A percentile compares a stretch with the other conserved stretches of the same genome.
Conservation (phyloP, 2,329 filamentous ascomycete species). For the Neocatenulostroma microsporum region DNA sequence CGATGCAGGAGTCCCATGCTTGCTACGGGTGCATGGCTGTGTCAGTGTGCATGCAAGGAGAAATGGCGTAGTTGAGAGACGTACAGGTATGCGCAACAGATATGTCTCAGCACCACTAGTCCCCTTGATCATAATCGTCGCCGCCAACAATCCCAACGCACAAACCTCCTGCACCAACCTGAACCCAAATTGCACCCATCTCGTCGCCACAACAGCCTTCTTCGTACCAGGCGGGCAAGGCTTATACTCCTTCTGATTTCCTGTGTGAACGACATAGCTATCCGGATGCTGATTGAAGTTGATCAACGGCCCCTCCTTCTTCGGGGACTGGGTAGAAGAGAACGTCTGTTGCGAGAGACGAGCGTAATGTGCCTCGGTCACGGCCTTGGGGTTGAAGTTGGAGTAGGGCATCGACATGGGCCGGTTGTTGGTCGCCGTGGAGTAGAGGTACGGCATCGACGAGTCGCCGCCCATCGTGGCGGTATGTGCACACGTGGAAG, state of each 20-base stretch:
- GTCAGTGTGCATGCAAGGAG: background rate
- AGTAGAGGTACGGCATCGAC: constrained; percentile 65
- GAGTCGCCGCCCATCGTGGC: constrained; percentile 17
- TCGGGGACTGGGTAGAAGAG: constrained; percentile 52
- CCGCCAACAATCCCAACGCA: constrained; percentile 62
- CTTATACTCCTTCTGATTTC: constrained; percentile 53
- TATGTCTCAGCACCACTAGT: constrained; percentile 17
- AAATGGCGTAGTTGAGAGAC: constrained; percentile 8
- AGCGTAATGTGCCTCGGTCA: constrained; percentile 66
- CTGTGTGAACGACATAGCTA: constrained; percentile 57
- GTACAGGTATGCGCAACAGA: constrained; percentile 25
- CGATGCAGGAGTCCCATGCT: constrained; percentile 64
- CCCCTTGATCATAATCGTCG: constrained; percentile 65
- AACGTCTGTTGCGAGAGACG: constrained; percentile 37
- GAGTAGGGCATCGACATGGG: constrained; percentile 31
- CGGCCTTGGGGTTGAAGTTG: constrained; percentile 79
- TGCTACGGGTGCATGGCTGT: too few relatives aligned
- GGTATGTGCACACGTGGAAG: constrained; percentile 4
- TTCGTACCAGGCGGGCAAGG: constrained; percentile 66
- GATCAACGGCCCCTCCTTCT: constrained; percentile 67
- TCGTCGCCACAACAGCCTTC: constrained; percentile 58
- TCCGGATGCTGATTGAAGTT: constrained; percentile 83
- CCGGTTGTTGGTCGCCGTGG: background rate
- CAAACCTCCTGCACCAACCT: constrained; percentile 60
- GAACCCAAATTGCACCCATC: constrained; percentile 61